Conservation (phyloP, 2,329 filamentous ascomycete genomes). For the Pestalotiopsis sp. region DNA sequence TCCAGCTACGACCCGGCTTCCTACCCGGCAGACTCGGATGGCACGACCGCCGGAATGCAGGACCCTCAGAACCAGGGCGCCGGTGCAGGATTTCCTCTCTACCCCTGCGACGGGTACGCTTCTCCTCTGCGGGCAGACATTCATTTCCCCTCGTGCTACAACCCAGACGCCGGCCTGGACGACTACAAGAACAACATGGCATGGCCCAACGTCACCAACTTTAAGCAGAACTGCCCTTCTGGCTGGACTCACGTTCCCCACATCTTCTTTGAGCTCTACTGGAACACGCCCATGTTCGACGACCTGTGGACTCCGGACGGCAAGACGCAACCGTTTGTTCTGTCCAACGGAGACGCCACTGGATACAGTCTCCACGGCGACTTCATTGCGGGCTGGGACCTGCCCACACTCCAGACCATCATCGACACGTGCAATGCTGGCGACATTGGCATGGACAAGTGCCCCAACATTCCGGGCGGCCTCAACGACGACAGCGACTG, state of each 20-base stretch:
- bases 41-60: constrained; percentile 55
- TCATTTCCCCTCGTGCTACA: constrained; percentile 76
- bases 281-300: constrained; percentile 56
- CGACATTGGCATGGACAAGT: constrained; percentile 62
- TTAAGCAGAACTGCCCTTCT: constrained; percentile 55
- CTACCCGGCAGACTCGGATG: constrained; percentile 58
- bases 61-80: constrained; percentile 57
- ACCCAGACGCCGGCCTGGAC: constrained; percentile 61
- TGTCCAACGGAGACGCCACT: constrained; percentile 70
- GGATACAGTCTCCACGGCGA: constrained; percentile 73
- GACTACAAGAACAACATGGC: constrained; percentile 68
- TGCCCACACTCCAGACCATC: constrained; percentile 64
- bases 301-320: constrained; percentile 56
- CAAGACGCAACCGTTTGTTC: constrained; percentile 65
- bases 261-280: constrained; percentile 63
- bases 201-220: constrained; percentile 56
- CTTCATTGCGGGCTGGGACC: constrained; percentile 75
- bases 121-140: constrained; percentile 68
- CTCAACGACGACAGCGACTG: constrained; percentile 53
- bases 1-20: constrained; percentile 47
- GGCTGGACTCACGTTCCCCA: constrained; percentile 59
- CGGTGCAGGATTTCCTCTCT: constrained; percentile 69
- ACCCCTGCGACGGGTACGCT: constrained; percentile 65
- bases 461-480: constrained; percentile 58
- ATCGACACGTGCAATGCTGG: constrained; percentile 68